phyloP scores from a whole-genome alignment of 2,329 filamentous ascomycete genomes.

The Pseudogymnoascus sp. region DNA sequence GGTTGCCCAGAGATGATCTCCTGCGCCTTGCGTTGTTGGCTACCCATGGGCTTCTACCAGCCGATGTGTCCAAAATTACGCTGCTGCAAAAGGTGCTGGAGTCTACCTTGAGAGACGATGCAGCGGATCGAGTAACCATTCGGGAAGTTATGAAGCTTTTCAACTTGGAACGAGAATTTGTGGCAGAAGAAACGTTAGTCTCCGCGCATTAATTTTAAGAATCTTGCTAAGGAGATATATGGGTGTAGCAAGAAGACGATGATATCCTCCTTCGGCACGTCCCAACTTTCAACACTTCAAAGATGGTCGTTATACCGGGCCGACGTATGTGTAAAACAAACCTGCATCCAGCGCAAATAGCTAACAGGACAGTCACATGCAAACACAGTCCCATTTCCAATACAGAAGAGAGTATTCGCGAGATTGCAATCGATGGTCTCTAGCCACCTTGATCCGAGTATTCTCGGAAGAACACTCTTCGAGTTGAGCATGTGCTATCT shows the following conservation, averaged over 20 bases:
- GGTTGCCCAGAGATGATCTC: background rate
- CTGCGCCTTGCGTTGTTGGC: conserved; percentile 3
- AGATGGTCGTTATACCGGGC: conserved; percentile 2
- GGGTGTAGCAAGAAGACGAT: background rate
- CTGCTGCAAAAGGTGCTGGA: background rate
- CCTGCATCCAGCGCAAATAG: background rate
- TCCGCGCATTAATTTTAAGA: background rate
- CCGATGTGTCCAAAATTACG: background rate
- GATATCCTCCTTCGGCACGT: background rate
- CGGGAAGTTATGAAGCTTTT: background rate
- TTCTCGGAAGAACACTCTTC: background rate
- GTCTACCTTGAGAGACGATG: background rate
- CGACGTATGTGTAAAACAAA: background rate
- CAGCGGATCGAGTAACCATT: background rate
- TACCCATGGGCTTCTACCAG: background rate
- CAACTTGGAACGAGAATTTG: background rate
- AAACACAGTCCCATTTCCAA: background rate
- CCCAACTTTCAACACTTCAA: background rate
- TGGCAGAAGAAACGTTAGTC: background rate
- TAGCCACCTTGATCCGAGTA: background rate
- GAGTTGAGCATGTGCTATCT: conserved; percentile 4
- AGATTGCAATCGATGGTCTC: background rate
- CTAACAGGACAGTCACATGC: background rate
- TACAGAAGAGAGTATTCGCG: background rate
- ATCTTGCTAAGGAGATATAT: background rate